Evolutionary conservation across 441 rosid genomes (phyloP).

Genomic region (California macrophylla): DNA sequence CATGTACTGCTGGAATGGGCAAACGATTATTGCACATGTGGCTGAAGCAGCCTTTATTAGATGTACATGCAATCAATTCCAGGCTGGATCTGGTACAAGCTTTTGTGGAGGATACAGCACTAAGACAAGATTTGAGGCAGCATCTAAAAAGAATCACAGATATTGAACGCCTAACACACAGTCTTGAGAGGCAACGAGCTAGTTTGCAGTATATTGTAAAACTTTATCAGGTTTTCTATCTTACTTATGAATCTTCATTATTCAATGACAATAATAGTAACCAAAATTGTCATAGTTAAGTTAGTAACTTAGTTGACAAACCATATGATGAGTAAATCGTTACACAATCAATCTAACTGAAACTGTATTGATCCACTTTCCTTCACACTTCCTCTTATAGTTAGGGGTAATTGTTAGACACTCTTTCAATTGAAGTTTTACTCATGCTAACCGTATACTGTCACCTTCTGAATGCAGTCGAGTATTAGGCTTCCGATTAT

Average conservation of each 20-base stretch:
- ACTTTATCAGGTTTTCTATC: constrained; percentile 67
- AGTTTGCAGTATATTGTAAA: constrained; percentile 83
- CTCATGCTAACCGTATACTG: not conserved
- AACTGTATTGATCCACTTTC: not conserved
- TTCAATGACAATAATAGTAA: not conserved
- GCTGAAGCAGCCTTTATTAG: constrained; percentile 89
- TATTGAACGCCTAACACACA: constrained; percentile 58
- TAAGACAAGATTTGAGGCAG: constrained; percentile 87
- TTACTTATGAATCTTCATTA: not conserved
- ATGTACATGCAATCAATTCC: constrained; percentile 56
- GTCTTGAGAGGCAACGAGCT: constrained; percentile 60
- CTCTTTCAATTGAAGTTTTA: constrained; percentile 2
- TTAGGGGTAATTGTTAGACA: not conserved
- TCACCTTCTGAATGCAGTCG: constrained; percentile 52
- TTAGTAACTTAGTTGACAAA: not conserved
- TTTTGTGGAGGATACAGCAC: constrained; percentile 82
- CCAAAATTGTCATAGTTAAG: not conserved
- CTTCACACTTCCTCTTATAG: not conserved
- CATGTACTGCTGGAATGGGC: constrained; percentile 97
- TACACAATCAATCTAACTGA: not conserved
- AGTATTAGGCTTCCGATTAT: constrained; percentile 76
- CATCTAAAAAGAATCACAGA: constrained; percentile 87
- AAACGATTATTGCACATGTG: constrained; percentile 87
- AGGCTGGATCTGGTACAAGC: constrained; percentile 87
- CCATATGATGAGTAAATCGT: not conserved